phyloP scores from a whole-genome alignment of 768 basidiomycete species.

The Mycena filopes region DNA sequence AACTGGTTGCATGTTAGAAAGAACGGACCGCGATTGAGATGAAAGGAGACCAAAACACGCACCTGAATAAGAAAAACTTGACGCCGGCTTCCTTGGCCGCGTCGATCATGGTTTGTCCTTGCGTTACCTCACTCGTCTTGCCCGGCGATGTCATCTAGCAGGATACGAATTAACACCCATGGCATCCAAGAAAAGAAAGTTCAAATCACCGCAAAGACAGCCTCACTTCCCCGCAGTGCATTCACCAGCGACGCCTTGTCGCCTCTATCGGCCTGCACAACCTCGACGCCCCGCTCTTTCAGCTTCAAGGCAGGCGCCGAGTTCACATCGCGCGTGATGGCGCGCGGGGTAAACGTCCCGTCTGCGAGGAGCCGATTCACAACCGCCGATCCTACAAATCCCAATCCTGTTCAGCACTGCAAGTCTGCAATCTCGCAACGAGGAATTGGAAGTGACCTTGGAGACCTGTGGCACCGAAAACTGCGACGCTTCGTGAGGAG shows the following conservation, averaged over 20 bases:
- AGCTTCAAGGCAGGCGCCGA: conserved; percentile 41
- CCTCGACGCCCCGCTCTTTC: conserved; percentile 33
- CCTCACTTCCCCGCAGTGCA: conserved; percentile 42
- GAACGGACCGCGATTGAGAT: neutral
- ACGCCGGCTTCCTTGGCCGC: conserved; percentile 38
- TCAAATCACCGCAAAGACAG: conserved; percentile 41
- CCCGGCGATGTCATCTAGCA: neutral
- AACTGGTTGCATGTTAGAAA: neutral
- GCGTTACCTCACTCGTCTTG: conserved; percentile 23
- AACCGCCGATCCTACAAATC: conserved; percentile 39
- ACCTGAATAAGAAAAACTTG: conserved; percentile 31
- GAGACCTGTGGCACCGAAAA: conserved; percentile 49
- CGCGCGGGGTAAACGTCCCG: conserved; percentile 46
- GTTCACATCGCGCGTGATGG: conserved; percentile 43
- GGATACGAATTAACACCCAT: neutral
- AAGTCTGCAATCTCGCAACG: neutral
- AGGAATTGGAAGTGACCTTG: conserved; percentile 38
- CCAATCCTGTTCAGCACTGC: neutral
- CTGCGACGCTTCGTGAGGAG: conserved; percentile 37
- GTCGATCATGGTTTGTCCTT: conserved; percentile 38
- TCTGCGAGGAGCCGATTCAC: conserved; percentile 44
- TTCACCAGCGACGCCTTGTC: conserved; percentile 39
- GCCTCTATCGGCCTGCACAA: conserved; percentile 33
- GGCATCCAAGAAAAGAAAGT: no score
- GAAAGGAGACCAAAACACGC: neutral